Percentiles rank a stretch among this genome's conserved stretches.
phyloP scores from a whole-genome alignment of 257 asterid genomes.

The Vinca minor region DNA sequence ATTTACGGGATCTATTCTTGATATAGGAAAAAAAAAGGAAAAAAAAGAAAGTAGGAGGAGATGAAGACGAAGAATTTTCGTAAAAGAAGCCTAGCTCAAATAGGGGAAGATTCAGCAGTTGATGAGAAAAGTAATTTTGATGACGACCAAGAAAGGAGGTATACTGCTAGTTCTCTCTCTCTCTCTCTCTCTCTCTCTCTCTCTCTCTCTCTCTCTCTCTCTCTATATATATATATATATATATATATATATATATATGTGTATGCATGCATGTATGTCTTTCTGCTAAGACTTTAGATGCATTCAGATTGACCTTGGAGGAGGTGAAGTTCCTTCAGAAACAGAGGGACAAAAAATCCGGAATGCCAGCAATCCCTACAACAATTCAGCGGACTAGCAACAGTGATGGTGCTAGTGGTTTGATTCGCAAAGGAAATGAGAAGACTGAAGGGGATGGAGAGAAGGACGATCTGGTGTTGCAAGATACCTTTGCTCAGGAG shows the following conservation, averaged over 20 bases:
- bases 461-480: slow-evolving; percentile 91
- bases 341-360: slow-evolving; percentile 78
- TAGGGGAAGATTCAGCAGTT: slow-evolving; percentile 28
- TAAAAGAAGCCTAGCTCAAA: slow-evolving; percentile 47
- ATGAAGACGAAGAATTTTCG: slow-evolving; percentile 77
- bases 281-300: not conserved
- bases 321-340: slow-evolving; percentile 92
- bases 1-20: not conserved
- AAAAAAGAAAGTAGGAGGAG: not conserved
- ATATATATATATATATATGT: too few relatives aligned
- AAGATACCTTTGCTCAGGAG: slow-evolving; percentile 98
- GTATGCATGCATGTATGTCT: not conserved
- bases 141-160: slow-evolving; percentile 39
- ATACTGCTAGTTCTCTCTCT: not conserved
- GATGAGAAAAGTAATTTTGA: slow-evolving; percentile 9
- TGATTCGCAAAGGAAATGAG: slow-evolving; percentile 40
- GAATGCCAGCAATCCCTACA: slow-evolving; percentile 61
- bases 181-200: too few relatives aligned
- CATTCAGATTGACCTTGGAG: slow-evolving; percentile 50
- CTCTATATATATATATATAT: too few relatives aligned
- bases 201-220: too few relatives aligned
- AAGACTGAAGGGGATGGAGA: slow-evolving; percentile 67
- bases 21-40: not conserved
- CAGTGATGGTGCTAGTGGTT: slow-evolving; percentile 21
- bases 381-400: slow-evolving; percentile 21